Evolutionary conservation across 164 flowering plant genomes (phyloP).

Genomic region (Sedum album): DNA sequence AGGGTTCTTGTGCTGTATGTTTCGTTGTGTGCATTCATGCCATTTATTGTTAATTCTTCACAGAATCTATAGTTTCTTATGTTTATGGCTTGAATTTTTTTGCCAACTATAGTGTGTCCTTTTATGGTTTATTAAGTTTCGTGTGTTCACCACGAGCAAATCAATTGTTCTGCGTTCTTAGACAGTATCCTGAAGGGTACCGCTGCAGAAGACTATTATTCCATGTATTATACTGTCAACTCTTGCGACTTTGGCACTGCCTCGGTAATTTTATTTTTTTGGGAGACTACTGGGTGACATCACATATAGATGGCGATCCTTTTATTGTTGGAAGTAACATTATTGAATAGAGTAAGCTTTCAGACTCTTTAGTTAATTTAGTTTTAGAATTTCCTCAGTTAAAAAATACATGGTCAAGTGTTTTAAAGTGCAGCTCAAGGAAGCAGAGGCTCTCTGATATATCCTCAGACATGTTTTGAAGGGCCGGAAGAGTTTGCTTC

Average conservation of each 20-base stretch:
- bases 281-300: not conserved
- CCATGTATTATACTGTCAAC: not conserved
- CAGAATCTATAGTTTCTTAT: not conserved
- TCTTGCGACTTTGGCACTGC: not conserved
- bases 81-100: not conserved
- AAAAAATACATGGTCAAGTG: too few relatives aligned
- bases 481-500: too few relatives aligned
- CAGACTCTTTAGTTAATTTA: not conserved
- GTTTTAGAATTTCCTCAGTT: not conserved
- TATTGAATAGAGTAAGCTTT: not conserved
- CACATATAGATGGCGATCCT: not conserved
- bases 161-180: not conserved
- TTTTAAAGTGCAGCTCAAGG: too few relatives aligned
- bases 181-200: too few relatives aligned
- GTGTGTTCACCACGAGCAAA: not conserved
- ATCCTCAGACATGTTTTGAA: too few relatives aligned
- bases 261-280: not conserved
- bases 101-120: not conserved
- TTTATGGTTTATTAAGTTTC: not conserved
- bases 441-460: too few relatives aligned
- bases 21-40: not conserved
- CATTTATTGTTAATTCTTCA: not conserved
- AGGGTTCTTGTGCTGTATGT: not conserved
- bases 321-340: not conserved
- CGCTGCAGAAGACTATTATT: too few relatives aligned